Percentiles rank a stretch among this genome's conserved stretches.
phyloP scores from a whole-genome alignment of 1,284 basidiomycete genomes.

The Acaromyces ingoldii region DNA sequence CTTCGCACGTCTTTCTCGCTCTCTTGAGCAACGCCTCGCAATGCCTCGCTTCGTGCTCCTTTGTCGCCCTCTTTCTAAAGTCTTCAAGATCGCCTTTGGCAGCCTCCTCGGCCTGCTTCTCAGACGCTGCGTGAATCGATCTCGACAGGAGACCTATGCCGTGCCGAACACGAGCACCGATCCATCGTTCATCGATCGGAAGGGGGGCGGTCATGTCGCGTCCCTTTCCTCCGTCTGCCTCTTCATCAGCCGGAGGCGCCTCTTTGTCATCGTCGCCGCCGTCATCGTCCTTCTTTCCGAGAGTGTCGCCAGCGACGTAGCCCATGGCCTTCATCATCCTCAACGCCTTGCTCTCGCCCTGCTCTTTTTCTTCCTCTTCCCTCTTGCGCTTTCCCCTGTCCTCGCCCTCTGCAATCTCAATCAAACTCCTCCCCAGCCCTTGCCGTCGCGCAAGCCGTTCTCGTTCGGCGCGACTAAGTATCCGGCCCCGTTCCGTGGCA shows the following conservation, averaged over 20 bases:
- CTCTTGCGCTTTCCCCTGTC: neutral
- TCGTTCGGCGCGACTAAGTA: neutral
- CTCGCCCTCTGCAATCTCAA: neutral
- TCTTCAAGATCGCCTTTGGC: neutral
- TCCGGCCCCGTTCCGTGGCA: neutral
- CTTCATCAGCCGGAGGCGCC: no score
- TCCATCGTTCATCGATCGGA: conserved; percentile 8
- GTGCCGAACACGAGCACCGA: neutral
- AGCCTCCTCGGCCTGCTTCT: neutral
- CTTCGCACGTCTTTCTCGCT: conserved; percentile 10
- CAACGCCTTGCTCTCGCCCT: conserved; percentile 11
- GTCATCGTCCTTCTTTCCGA: conserved; percentile 2
- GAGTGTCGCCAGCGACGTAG: conserved; percentile 8
- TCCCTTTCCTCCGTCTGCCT: neutral
- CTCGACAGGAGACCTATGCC: neutral
- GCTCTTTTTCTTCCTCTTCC: neutral
- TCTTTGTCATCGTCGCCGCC: no score
- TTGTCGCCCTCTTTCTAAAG: conserved; percentile 4
- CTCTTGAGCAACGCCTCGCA: conserved; percentile 2
- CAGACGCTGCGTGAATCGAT: neutral
- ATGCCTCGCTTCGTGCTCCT: neutral
- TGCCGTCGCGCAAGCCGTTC: conserved; percentile 6
- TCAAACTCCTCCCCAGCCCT: conserved; percentile 5
- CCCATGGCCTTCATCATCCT: conserved; percentile 16
- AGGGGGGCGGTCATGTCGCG: conserved; percentile 2